Evolutionary conservation across 257 asterid species (phyloP).

Genomic region (Cruciata laevipes): DNA sequence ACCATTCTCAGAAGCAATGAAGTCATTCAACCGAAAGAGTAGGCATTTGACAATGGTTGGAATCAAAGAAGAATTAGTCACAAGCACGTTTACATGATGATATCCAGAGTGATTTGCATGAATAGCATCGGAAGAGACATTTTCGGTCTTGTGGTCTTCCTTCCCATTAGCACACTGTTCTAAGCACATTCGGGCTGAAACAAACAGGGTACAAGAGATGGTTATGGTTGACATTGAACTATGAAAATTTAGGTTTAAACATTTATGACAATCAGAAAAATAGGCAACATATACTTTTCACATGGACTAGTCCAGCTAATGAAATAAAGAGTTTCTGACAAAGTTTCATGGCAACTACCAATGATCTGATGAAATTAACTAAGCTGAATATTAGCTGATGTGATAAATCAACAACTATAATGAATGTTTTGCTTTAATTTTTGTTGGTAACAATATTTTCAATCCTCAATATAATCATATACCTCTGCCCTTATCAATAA

Average conservation of each 20-base stretch:
- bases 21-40: slow-evolving; percentile 56
- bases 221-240: background rate
- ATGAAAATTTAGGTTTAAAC: background rate
- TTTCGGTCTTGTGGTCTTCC: slow-evolving; percentile 26
- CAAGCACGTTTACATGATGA: slow-evolving; percentile 61
- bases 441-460: background rate
- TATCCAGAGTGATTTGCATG: slow-evolving; percentile 17
- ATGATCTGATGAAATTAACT: background rate
- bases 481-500: background rate
- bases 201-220: slow-evolving; percentile 8
- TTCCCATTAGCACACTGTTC: slow-evolving; percentile 64
- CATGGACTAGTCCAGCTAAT: background rate
- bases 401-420: background rate
- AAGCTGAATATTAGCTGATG: background rate
- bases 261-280: background rate
- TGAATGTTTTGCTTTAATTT: background rate
- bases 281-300: background rate
- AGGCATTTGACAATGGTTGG: slow-evolving; percentile 95
- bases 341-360: background rate
- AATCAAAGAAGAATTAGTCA: slow-evolving; percentile 83
- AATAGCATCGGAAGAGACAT: slow-evolving; percentile 22
- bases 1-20: slow-evolving; percentile 69
- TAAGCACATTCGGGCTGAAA: slow-evolving; percentile 73
- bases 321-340: background rate
- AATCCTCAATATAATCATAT: background rate